Evolutionary conservation across 768 basidiomycete species (phyloP), one percentile per base, ranked within the genome.

Genomic region (Suillus discolor): DNA sequence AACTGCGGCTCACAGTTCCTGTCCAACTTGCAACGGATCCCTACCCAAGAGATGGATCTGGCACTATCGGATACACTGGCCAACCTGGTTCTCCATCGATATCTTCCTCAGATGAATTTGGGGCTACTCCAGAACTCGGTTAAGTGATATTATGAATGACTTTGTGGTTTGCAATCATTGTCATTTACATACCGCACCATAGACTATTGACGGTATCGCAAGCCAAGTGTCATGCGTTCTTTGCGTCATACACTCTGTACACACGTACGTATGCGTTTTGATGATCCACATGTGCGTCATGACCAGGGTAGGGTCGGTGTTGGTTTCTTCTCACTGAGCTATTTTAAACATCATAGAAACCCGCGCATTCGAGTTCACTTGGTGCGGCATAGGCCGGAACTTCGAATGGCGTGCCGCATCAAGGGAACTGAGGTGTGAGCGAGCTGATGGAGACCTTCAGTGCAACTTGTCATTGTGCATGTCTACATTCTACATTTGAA

Each of bases 1-100:
- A 90, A 54, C 75, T 90, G 51, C 85, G 90, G 12, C 81, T 83
- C 62, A 80, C 84, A 20, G 79, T 92, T n/a, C 89, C 89, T 6
- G 77, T 92, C 23, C 84, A 84, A 15, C 77, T 92, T 12, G 83
- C 85, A 7, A 92, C 91, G 6, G 88, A 92, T 68, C 72, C 80
- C 3, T 91, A 84, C 82, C 79, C 75, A 73, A 45, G 79, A 72
- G 67, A 80, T 78, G 65, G 78, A 65, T 68, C 69, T 23, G 70
- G 72, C 12, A 13, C 69, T n/a, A 63, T 57, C 36, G 49, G 18
- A 38, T 65, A 57, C 61, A 62, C 45, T 7, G 57, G 11, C 9
- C 23, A 11, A 3, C 45, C 60, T 25, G 31, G 66, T 36, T 65
- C 70, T 9, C 67, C 69, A 25, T 70, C 69, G 28, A 55, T 68